A percentile compares a stretch with the other conserved stretches of the same genome.
These are phyloP conservation scores for Cerrena zonata DNA, from an alignment of 1,284 basidiomycete species.

Conservation along the genomic window DNA sequence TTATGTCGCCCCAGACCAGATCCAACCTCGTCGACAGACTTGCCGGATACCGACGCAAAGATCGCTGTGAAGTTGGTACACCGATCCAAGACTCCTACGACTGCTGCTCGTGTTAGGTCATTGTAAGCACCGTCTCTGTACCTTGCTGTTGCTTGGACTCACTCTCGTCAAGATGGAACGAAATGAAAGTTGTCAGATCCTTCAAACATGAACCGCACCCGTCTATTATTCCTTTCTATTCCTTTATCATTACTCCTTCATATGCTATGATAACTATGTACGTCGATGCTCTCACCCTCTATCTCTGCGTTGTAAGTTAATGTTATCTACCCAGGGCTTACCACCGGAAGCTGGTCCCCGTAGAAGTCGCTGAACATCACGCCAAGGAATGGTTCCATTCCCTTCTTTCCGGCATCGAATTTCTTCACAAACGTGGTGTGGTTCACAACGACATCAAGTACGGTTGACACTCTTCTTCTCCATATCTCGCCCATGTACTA, in stretches of 20 bases:
- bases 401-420: constrained; percentile 82
- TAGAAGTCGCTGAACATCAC: constrained; percentile 71
- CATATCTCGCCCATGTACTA: not conserved
- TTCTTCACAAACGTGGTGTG: constrained; percentile 80
- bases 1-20: constrained; percentile 57
- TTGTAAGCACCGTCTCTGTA: constrained; percentile 46
- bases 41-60: constrained; percentile 30
- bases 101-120: constrained; percentile 80
- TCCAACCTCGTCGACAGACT: constrained; percentile 28
- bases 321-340: constrained; percentile 52
- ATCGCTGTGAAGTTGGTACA: constrained; percentile 89
- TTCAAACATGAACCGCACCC: constrained; percentile 82
- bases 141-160: constrained; percentile 10
- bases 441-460: constrained; percentile 95
- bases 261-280: constrained; percentile 85
- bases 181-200: constrained; percentile 86
- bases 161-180: constrained; percentile 66
- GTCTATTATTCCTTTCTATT: constrained; percentile 84
- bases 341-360: constrained; percentile 73
- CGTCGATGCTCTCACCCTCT: no score
- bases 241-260: constrained; percentile 86
- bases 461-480: constrained; percentile 22
- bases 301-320: constrained; percentile 15
- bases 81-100: constrained; percentile 70
- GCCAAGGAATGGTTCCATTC: constrained; percentile 82